These are phyloP conservation scores for Linnemannia schmuckeri DNA, from an alignment of 192 early-diverging fungal species.

Conservation along the genomic window DNA sequence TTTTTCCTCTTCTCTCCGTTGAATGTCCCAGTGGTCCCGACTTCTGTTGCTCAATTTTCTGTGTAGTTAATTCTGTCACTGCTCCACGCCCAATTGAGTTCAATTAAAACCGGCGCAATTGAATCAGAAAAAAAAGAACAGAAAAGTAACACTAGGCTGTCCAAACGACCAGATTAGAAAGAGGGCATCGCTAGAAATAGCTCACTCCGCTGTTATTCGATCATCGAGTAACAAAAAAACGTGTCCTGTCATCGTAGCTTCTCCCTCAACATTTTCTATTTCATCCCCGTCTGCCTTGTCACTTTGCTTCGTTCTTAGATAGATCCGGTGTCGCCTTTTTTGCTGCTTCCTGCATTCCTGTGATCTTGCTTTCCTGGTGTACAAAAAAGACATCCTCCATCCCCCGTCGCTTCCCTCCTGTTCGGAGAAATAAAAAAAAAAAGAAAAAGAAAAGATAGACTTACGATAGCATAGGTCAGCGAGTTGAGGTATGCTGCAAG, in stretches of 20 bases:
- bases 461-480: constrained; percentile 89
- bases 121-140: not conserved
- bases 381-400: not conserved
- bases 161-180: no score
- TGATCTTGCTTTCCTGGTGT: not conserved
- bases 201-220: not conserved
- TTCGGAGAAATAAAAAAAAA: not conserved
- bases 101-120: not conserved
- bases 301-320: not conserved
- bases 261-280: not conserved
- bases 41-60: not conserved
- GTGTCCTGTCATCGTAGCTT: not conserved
- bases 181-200: not conserved
- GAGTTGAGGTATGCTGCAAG: constrained; percentile 99
- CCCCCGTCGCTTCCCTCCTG: not conserved
- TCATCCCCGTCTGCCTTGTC: not conserved
- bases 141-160: not conserved
- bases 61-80: not conserved
- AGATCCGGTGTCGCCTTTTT: not conserved
- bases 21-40: no score
- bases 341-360: not conserved
- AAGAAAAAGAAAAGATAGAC: not conserved
- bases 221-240: not conserved
- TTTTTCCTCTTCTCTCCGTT: no score
- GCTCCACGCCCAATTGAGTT: constrained; percentile 10